These are phyloP conservation scores for Nothophaeocryptopus gaeumannii DNA, from an alignment of 2,329 filamentous ascomycete genomes.

Conservation along the genomic window DNA sequence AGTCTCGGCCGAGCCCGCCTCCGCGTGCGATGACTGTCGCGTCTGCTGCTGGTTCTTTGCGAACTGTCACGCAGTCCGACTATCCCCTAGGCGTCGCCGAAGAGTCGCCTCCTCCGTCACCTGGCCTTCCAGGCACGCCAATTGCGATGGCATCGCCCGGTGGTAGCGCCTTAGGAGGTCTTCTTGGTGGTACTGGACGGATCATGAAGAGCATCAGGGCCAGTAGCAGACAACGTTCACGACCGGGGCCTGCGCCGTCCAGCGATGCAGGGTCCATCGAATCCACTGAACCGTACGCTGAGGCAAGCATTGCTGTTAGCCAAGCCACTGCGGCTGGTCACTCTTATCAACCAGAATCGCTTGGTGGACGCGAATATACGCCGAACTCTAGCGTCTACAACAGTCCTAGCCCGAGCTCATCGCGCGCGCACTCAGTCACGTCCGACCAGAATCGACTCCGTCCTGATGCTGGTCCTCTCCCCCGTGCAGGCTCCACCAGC, in stretches of 20 bases:
- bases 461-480: conserved; percentile 21
- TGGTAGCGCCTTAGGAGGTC: conserved; percentile 42
- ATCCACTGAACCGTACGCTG: conserved; percentile 62
- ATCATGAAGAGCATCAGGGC: conserved; percentile 48
- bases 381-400: conserved; percentile 20
- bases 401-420: conserved; percentile 26
- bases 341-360: conserved; percentile 50
- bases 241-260: conserved; percentile 55
- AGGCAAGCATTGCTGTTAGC: conserved; percentile 62
- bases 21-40: conserved; percentile 43
- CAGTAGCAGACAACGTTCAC: conserved; percentile 44
- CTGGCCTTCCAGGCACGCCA: conserved; percentile 45
- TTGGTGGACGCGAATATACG: conserved; percentile 35
- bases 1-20: conserved; percentile 31
- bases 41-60: conserved; percentile 43
- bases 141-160: conserved; percentile 43
- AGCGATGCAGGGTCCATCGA: conserved; percentile 60
- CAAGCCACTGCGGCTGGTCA: conserved; percentile 61
- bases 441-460: conserved; percentile 23
- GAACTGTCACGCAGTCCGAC: conserved; percentile 46
- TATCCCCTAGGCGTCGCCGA: conserved; percentile 25
- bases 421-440: conserved; percentile 22
- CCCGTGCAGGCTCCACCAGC: conserved; percentile 28
- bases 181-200: conserved; percentile 48
- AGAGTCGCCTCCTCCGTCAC: conserved; percentile 41